phyloP scores from a whole-genome alignment of 2,329 filamentous ascomycete genomes.

The Dactylonectria estremocensis region DNA sequence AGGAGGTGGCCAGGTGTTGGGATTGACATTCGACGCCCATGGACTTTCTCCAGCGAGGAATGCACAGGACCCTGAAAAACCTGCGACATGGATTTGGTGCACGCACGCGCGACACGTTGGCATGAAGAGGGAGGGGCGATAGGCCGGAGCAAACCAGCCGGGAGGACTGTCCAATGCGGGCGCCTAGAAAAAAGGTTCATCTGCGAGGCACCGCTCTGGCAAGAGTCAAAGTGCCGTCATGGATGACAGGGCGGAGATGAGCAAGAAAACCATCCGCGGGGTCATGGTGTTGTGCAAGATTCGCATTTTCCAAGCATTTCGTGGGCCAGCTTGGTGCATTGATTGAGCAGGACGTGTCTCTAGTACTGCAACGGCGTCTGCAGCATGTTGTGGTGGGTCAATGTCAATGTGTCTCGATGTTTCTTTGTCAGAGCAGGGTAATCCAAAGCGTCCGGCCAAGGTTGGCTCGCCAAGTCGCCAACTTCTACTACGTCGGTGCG shows the following conservation, averaged over 20 bases:
- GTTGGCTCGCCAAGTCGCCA: neutral
- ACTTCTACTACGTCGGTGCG: neutral
- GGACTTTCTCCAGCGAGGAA: conserved; percentile 13
- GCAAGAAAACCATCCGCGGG: conserved; percentile 37
- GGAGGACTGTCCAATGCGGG: conserved; percentile 17
- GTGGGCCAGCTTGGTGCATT: neutral
- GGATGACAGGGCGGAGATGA: conserved; percentile 33
- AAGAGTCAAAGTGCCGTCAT: conserved; percentile 41
- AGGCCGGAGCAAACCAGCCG: conserved; percentile 47
- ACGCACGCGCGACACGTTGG: neutral
- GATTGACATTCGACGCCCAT: conserved; percentile 24
- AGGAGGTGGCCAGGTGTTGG: neutral
- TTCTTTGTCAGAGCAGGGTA: conserved; percentile 7
- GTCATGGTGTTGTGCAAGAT: conserved; percentile 47
- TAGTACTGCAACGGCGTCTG: neutral
- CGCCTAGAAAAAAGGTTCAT: conserved; percentile 6
- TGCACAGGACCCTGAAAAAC: conserved; percentile 30
- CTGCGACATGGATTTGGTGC: neutral
- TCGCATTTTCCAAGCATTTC: conserved; percentile 37
- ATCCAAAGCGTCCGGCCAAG: conserved; percentile 1
- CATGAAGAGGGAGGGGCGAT: conserved; percentile 14
- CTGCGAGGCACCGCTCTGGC: conserved; percentile 22
- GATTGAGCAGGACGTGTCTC: neutral
- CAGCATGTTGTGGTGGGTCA: neutral
- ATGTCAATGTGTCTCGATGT: neutral